Evolutionary conservation across 2,329 filamentous ascomycete species (phyloP), one percentile per base, ranked within the genome.

Genomic region (Botrytis fabae): DNA sequence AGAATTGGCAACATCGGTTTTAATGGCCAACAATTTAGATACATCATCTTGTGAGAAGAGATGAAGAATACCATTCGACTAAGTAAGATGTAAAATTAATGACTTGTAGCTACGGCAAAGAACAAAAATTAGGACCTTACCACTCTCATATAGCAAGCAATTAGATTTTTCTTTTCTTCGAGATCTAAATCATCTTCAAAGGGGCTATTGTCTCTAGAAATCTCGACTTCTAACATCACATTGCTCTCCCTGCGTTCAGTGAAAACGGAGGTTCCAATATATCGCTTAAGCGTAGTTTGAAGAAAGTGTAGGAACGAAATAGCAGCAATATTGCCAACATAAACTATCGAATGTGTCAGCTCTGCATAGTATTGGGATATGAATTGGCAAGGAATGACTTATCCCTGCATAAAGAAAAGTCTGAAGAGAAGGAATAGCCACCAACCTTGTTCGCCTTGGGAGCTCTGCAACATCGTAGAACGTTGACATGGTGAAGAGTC

Each of bases 241-340:
- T 68, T 68, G n/a, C 35, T 68, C 46, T 40, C 64, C 25, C 51
- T 46, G 35, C 64, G 62, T 54, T 75, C 73, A 25, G 73, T 75
- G 32, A 73, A 74, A 35, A 66, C 57, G 8, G 73, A 72, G 38
- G 69, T 74, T 44, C 73, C 74, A 22, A 75, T 75, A 35, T 75
- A 71, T 38, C 60, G 73, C 51, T 68, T 71, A 16, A 75, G 54
- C 20, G 70, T 73, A 32, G 68, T 63, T 57, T 71, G 73, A 20
- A 75, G 66, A 44, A 73, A 74, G n/a, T 73, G 57, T 28, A 75
- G 71, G 40, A 75, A 75, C 10, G 73, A 71, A 10, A 75, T 60
- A 61, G 74, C 70, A 62, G 74, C 74, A 66, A 64, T 60, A 25
- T 75, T 73, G 14, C 74, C 74, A 25, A 75, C 62, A 69, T 75